These are phyloP conservation scores for Zancudomyces culisetae DNA, from an alignment of 371 early-diverging fungal species.

Conservation along the genomic window DNA sequence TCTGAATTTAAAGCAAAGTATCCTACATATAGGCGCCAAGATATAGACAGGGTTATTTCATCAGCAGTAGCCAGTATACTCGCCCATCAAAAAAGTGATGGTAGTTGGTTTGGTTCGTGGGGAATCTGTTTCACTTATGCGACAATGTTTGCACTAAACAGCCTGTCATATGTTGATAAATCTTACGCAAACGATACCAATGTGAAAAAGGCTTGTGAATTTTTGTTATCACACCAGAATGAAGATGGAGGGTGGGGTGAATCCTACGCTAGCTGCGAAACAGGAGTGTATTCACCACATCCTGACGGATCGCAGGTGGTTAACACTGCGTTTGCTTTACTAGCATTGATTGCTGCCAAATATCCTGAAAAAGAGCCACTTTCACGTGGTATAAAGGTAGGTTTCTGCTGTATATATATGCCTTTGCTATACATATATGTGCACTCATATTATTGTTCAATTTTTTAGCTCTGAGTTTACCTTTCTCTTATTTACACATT, in stretches of 20 bases:
- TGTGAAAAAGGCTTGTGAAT: conserved; percentile 62
- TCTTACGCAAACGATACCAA: conserved; percentile 53
- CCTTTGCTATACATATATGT: not conserved
- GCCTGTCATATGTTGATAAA: conserved; percentile 64
- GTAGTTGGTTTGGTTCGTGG: conserved; percentile 92
- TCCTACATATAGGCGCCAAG: conserved; percentile 60
- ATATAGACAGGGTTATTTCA: conserved; percentile 49
- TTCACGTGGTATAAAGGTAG: conserved; percentile 43
- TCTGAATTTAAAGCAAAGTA: conserved; percentile 49
- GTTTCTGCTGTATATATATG: not conserved
- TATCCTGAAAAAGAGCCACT: conserved; percentile 60
- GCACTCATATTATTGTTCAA: no score
- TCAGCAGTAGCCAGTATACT: conserved; percentile 55
- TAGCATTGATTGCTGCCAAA: conserved; percentile 74
- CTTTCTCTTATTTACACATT: not conserved
- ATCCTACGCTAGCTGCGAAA: conserved; percentile 44
- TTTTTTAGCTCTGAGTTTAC: no score
- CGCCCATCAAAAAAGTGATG: conserved; percentile 53
- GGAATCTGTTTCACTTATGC: conserved; percentile 95
- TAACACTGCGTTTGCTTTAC: conserved; percentile 72
- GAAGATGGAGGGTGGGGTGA: conserved; percentile 97
- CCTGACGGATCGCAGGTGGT: conserved; percentile 61
- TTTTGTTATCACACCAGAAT: conserved; percentile 65
- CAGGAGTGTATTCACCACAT: conserved; percentile 16
- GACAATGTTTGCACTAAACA: conserved; percentile 81